Percentiles rank a stretch among this genome's conserved stretches.
phyloP scores from a whole-genome alignment of 2,329 filamentous ascomycete genomes.

The Hypoxylon sp. region DNA sequence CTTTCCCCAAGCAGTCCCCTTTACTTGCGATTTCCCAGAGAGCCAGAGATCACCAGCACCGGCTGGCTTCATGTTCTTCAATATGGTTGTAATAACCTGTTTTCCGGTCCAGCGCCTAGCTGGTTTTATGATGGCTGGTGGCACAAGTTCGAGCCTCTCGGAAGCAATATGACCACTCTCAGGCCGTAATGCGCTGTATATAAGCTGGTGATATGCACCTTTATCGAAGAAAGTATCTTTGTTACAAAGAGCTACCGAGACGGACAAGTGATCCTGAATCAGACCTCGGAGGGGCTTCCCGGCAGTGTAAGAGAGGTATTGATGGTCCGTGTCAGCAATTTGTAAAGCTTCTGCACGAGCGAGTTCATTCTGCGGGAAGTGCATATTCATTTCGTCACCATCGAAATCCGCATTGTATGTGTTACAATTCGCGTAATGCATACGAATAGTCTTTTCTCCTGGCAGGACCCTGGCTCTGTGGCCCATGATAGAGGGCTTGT shows the following conservation, averaged over 20 bases:
- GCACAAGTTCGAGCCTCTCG: slow-evolving; percentile 84
- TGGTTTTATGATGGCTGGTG: slow-evolving; percentile 87
- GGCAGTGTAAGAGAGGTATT: slow-evolving; percentile 93
- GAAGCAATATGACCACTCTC: slow-evolving; percentile 90
- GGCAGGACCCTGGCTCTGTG: slow-evolving; percentile 92
- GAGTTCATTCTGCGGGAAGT: slow-evolving; percentile 97
- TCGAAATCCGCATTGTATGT: slow-evolving; percentile 99
- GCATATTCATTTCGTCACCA: slow-evolving; percentile 99
- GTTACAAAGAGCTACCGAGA: slow-evolving; percentile 90
- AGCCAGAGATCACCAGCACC: slow-evolving; percentile 84
- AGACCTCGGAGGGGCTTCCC: slow-evolving; percentile 94
- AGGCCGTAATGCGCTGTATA: slow-evolving; percentile 90
- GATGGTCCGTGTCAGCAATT: slow-evolving; percentile 96
- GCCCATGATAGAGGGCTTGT: slow-evolving; percentile 99
- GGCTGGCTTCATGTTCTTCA: slow-evolving; percentile 89
- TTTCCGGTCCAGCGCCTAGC: slow-evolving; percentile 92
- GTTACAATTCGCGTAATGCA: slow-evolving; percentile 99
- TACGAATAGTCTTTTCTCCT: slow-evolving; percentile 96
- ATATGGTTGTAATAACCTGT: slow-evolving; percentile 91
- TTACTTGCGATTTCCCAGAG: slow-evolving; percentile 82
- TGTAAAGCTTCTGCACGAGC: slow-evolving; percentile 93
- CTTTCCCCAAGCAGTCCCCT: slow-evolving; percentile 83
- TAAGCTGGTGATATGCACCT: slow-evolving; percentile 91
- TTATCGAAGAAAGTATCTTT: slow-evolving; percentile 91
- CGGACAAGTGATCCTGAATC: slow-evolving; percentile 98